These are phyloP conservation scores for Leucocoprinus leucothites DNA, from an alignment of 768 basidiomycete genomes.

Conservation along the genomic window DNA sequence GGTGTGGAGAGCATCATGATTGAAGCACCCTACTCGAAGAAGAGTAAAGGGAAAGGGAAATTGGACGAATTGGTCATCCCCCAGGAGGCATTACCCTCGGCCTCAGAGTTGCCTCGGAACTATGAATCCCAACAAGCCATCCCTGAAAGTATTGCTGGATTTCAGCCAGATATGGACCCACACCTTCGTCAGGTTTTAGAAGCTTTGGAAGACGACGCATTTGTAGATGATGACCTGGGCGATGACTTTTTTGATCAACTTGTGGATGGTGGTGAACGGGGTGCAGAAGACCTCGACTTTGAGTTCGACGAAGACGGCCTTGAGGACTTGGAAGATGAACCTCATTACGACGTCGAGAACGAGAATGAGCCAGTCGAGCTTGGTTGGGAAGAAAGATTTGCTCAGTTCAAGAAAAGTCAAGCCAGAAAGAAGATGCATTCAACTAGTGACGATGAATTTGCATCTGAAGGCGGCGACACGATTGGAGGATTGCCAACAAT, in stretches of 20 bases:
- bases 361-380: conserved; percentile 34
- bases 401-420: conserved; percentile 74
- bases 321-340: conserved; percentile 9
- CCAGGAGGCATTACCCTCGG: conserved; percentile 68
- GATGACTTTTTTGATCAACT: conserved; percentile 79
- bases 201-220: conserved; percentile 94
- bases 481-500: conserved; percentile 69
- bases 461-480: conserved; percentile 78
- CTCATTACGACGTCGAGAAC: conserved; percentile 16
- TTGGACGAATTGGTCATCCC: conserved; percentile 61
- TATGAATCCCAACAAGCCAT: conserved; percentile 77
- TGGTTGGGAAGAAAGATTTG: conserved; percentile 79
- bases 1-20: conserved; percentile 80
- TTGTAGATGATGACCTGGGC: conserved; percentile 72
- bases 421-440: conserved; percentile 30
- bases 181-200: conserved; percentile 90
- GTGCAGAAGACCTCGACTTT: conserved; percentile 60
- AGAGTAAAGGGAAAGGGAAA: conserved; percentile 27
- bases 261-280: conserved; percentile 69
- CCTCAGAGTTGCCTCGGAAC: conserved; percentile 67
- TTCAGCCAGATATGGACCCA: conserved; percentile 96
- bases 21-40: conserved; percentile 58
- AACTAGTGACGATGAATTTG: conserved; percentile 49
- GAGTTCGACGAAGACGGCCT: conserved; percentile 60
- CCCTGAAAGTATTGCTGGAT: conserved; percentile 79